phyloP scores from a whole-genome alignment of 2,329 filamentous ascomycete species.

The Sporothrix sp. region DNA sequence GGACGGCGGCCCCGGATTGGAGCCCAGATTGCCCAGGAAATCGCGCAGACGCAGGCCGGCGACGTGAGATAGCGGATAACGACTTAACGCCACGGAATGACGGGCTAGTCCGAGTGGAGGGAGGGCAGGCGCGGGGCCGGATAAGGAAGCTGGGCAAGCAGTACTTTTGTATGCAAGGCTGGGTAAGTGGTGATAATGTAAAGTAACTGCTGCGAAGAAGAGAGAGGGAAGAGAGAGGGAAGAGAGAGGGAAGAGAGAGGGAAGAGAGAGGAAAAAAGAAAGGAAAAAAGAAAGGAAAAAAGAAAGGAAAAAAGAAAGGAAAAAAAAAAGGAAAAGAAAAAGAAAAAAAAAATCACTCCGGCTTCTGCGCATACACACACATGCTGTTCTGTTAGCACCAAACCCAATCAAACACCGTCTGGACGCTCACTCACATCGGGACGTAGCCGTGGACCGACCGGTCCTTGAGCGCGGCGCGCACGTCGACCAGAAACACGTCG shows the following conservation, averaged over 20 bases:
- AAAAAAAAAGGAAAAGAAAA: not conserved
- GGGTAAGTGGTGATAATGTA: too few species aligned
- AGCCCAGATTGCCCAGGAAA: too few species aligned
- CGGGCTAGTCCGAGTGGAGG: too few species aligned
- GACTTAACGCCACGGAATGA: conserved; percentile 1
- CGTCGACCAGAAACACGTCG: conserved; percentile 18
- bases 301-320: not conserved
- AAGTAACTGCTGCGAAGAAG: not conserved
- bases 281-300: not conserved
- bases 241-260: not conserved
- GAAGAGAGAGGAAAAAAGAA: not conserved
- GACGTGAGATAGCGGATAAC: not conserved
- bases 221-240: not conserved
- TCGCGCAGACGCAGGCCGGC: not conserved
- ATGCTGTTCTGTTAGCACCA: not conserved
- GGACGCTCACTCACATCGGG: conserved; percentile 18
- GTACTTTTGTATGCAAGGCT: too few species aligned
- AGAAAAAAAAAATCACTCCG: not conserved
- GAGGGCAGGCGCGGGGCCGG: too few species aligned
- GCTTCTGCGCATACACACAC: conserved; percentile 8
- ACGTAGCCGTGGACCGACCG: conserved; percentile 16
- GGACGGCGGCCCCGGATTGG: not conserved
- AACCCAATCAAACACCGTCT: too few species aligned
- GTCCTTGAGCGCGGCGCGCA: conserved; percentile 17
- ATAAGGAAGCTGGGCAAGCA: too few species aligned